Base-by-base conservation (phyloP, 495 filamentous ascomycete species). In the Thermochaetoides thermophila region DNA sequence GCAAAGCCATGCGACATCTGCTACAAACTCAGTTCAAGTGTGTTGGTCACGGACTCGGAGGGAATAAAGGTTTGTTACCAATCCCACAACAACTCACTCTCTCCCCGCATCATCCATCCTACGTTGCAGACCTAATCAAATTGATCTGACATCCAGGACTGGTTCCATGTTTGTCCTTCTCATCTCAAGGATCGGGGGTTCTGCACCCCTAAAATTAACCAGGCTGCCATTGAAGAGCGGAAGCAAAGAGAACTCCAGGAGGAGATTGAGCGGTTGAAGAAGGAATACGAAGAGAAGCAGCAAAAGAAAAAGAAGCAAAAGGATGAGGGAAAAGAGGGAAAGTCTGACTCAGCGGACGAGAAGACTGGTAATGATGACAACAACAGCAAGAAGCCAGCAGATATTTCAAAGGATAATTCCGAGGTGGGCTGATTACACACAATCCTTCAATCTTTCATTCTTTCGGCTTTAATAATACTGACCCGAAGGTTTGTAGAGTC, bases 11-110 rank as follows among this genome's bases (percentile, higher is more conserved):
- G 89, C 55, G 72, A 78, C 48, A 73, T 97, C 39, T 97, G 89
- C 63, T 86, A 76, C 65, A 93, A 89, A 53, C 78, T 81, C 4
- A 84, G 78, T 29, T 72, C 76, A 6, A 84, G 74, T 46, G 89
- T 96, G 16, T 63, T 97, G 37, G 78, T 94, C 39, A 94, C 84
- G 2, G n/a, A n/a, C n/a, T n/a, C n/a, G n/a, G n/a, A n/a, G n/a
- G n/a, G n/a, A n/a, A n/a, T n/a, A n/a, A n/a, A n/a, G n/a, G n/a
- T n/a, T n/a, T n/a, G n/a, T n/a, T n/a, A n/a, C n/a, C n/a, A n/a
- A n/a, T 68, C 82, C 0, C 84, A 93, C 46, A 87, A 81, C 53
- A 92, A 87, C 72, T 84, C 85, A 31, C 11, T 29, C n/a, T n/a
- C n/a, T n/a, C n/a, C n/a, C n/a, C n/a, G n/a, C n/a, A n/a, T n/a